Percentiles rank a stretch among this genome's conserved stretches.
phyloP scores from a whole-genome alignment of 352 stramenopile species.

The Sclerospora graminicola region DNA sequence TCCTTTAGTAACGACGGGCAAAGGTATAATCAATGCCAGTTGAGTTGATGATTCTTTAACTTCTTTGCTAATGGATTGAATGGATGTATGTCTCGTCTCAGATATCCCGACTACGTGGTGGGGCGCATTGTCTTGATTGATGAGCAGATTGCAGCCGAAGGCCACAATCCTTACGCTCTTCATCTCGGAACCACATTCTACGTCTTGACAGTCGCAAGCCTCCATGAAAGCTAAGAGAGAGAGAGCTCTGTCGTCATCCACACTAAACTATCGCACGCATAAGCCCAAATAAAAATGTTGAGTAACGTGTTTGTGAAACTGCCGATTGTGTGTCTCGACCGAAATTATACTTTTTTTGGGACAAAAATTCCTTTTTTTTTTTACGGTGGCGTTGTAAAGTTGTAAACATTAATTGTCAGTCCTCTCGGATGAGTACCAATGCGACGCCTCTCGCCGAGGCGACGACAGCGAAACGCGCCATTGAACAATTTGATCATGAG shows the following conservation, averaged over 20 bases:
- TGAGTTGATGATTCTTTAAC: background rate
- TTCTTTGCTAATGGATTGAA: conserved; percentile 1
- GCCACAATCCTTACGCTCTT: conserved; percentile 73
- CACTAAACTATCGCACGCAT: too few species aligned
- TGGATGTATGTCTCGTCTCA: conserved; percentile 19
- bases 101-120: conserved; percentile 83
- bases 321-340: too few species aligned
- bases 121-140: conserved; percentile 83
- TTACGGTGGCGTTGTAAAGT: too few species aligned
- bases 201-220: conserved; percentile 73
- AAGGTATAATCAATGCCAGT: conserved; percentile 31
- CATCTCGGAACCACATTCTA: conserved; percentile 78
- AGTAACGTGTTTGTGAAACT: too few species aligned
- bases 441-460: conserved; percentile 10
- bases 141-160: conserved; percentile 69
- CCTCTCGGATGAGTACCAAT: conserved; percentile 19
- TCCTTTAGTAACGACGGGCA: conserved; percentile 78
- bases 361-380: too few species aligned
- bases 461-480: conserved; percentile 26
- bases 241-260: too few species aligned
- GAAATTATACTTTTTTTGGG: too few species aligned
- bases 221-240: conserved; percentile 60
- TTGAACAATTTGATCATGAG: conserved; percentile 78
- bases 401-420: too few species aligned
- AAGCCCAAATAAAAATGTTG: too few species aligned